Base-by-base conservation (phyloP, 2,329 filamentous ascomycete species). In the Esteya vermicola region DNA sequence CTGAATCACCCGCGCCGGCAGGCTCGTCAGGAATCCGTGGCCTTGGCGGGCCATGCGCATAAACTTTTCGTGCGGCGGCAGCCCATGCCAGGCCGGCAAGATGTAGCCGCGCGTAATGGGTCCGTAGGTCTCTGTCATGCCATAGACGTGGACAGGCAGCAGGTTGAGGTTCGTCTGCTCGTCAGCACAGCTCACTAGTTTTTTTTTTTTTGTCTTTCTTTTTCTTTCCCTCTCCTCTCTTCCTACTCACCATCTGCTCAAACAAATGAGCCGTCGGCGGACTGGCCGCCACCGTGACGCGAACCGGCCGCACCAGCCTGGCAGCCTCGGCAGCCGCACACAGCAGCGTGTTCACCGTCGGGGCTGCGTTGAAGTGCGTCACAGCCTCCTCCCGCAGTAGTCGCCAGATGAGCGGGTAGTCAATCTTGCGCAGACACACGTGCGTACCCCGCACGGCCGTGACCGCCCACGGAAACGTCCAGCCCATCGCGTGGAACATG, bases 361-460 rank as follows among this genome's bases (percentile, higher is more conserved):
- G 91, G 1, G 89, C 91, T 1, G 89, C 89, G 54, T 89, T 93
- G 64, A 93, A 96, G 59, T 98, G 91, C 1, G 86, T 96, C 47
- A 98, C 81, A 7, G 74, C 67, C 58, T 96, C 84, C 39, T 85
- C 73, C 53, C 86, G 93, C 26, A 98, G 64, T 4, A 98, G 63
- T 36, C 73, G 72, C 91, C 91, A 98, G 44, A 98, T 93, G 43
- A 89, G 68, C 0, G 84, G 76, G 55, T 98, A 98, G 60, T 96
- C 86, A 48, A 98, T 85, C 64, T 94, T 96, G 45, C 91, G 75
- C 16, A 98, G 67, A 52, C 88, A 95, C 56, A 94, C 86, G 57
- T 96, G 86, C 4, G 89, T 93, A n/a, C 89, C 91, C 45, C 91
- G 71, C 5, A 91, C 86, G 2, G 86, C 85, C 10, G 85, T 39